Conservation (phyloP, 1,284 basidiomycete genomes). For the Cutaneotrichosporon cutaneum region DNA sequence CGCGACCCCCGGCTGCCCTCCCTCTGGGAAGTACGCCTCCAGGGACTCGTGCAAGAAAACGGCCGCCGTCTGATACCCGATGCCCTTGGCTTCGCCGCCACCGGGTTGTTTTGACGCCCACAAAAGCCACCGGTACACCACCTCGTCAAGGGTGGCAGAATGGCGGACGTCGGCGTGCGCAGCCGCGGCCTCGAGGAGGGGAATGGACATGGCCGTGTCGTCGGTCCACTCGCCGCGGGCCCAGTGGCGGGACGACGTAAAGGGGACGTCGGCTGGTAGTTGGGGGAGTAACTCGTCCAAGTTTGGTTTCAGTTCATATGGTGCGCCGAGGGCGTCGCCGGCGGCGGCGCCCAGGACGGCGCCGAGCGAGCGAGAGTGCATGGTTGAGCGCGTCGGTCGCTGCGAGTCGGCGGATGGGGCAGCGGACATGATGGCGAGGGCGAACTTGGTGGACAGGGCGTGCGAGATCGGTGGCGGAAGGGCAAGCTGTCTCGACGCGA, state of each 20-base stretch:
- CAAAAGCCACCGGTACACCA: slow-evolving; percentile 14
- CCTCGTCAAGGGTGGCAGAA: not conserved
- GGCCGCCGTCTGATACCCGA: slow-evolving; percentile 4
- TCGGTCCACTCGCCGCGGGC: slow-evolving; percentile 16
- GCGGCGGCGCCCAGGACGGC: slow-evolving; percentile 10
- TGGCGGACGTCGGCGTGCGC: slow-evolving; percentile 1
- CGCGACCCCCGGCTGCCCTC: not conserved
- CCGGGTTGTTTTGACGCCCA: not conserved
- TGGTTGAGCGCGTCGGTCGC: not conserved
- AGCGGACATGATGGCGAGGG: not conserved
- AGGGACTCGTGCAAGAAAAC: slow-evolving; percentile 1
- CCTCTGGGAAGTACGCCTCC: not conserved
- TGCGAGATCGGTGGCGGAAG: too few relatives aligned
- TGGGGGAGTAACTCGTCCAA: not conserved
- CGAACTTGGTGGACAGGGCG: not conserved
- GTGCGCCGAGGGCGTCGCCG: slow-evolving; percentile 20
- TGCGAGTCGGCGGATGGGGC: not conserved
- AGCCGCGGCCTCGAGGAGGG: slow-evolving; percentile 15
- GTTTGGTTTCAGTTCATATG: slow-evolving; percentile 1
- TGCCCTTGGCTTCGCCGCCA: slow-evolving; percentile 3
- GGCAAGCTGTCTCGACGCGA: too few relatives aligned
- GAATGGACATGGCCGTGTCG: slow-evolving; percentile 16
- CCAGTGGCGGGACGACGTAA: not conserved
- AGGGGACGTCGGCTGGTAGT: not conserved
- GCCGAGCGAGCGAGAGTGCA: slow-evolving; percentile 8